These are phyloP conservation scores for Starmerella apicola DNA, from an alignment of 805 yeast genomes.

Conservation along the genomic window DNA sequence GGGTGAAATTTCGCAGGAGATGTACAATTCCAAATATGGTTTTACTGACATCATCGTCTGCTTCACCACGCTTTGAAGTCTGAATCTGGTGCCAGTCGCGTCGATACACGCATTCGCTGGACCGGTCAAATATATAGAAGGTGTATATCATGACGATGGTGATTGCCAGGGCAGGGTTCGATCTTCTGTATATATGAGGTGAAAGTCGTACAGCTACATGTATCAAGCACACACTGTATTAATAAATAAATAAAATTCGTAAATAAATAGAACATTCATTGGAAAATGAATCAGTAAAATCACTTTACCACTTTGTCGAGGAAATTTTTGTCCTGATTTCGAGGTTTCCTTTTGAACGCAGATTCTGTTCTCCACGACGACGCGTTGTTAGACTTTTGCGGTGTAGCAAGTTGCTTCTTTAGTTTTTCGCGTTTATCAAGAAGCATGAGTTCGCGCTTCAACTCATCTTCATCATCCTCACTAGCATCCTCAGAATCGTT, in stretches of 20 bases:
- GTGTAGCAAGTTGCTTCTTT: slow-evolving; percentile 3
- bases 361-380: slow-evolving; percentile 10
- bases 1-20: slow-evolving; percentile 64
- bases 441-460: slow-evolving; percentile 10
- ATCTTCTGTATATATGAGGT: background rate
- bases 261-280: background rate
- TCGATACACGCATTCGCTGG: slow-evolving; percentile 75
- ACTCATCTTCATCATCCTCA: slow-evolving; percentile 8
- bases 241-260: too few species aligned
- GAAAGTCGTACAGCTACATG: background rate
- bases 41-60: slow-evolving; percentile 53
- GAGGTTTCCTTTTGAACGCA: slow-evolving; percentile 1
- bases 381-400: background rate
- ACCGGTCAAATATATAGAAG: slow-evolving; percentile 83
- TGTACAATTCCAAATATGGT: slow-evolving; percentile 74
- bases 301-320: slow-evolving; percentile 2
- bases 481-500: slow-evolving; percentile 1
- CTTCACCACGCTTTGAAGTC: slow-evolving; percentile 21
- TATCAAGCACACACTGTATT: background rate
- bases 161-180: background rate
- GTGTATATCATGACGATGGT: slow-evolving; percentile 44
- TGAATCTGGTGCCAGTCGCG: slow-evolving; percentile 47
- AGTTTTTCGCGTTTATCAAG: slow-evolving; percentile 6
- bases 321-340: slow-evolving; percentile 3
- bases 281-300: background rate